Base-by-base conservation (phyloP, 2,329 filamentous ascomycete species). In the Claviceps lovelessii region DNA sequence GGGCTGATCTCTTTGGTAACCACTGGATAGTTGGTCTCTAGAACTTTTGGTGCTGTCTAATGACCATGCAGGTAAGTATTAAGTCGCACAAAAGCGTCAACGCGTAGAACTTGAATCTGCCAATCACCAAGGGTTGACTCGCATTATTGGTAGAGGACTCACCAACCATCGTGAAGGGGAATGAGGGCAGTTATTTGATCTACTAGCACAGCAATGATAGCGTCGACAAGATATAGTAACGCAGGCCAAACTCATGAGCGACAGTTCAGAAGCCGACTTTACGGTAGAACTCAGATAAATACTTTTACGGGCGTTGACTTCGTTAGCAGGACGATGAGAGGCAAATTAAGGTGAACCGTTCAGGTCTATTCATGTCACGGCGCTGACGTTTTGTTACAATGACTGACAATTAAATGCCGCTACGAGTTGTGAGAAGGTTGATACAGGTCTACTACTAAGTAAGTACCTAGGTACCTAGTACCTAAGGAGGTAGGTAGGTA, bases 111-210 rank as follows among this genome's bases (percentile, higher is more conserved):
- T 53, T 33, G 15, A 33, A 53, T 41, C 28, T 42, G 23, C 45
- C 28, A 35, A 49, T 54, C 17, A 37, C 13, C n/a, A 52, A 45
- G 28, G 19, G n/a, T 15, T 42, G 23, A 29, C 8, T 41, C 8
- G 35, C 9, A 35, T 15, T 19, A 10, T 53, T 47, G 15, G 44
- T 19, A 28, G 9, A 54, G 33, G 50, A 56, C 54, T 56, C 47
- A 56, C 54, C 51, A 23, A 47, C 51, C 54, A 56, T 56, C 29
- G 17, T 56, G 29, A 33, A 46, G 4, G 39, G 11, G 5, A 28
- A 19, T 8, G 42, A 48, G 52, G 19, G 52, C n/a, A n/a, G 3
- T 29, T n/a, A 42, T 23, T 41, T 29, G n/a, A n/a, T 29, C n/a
- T 11, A 15, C 42, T 47, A 10, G 51, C 33, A 47, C 15, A 44